Conservation (phyloP, 306 rosid species). For the Quillaja saponaria region DNA sequence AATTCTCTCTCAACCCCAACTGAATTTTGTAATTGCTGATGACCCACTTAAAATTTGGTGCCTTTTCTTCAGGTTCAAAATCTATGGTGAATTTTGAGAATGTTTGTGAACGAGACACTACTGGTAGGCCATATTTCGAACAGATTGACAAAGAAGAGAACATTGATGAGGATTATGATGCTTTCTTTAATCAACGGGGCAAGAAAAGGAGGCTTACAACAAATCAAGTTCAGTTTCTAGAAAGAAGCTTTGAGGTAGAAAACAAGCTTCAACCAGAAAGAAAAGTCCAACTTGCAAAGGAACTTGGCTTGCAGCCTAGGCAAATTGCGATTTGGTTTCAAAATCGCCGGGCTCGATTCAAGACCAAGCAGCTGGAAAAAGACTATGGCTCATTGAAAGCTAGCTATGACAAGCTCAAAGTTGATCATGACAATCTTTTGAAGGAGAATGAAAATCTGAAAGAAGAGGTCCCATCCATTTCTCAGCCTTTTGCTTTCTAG, state of each 20-base stretch:
- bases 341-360: slow-evolving; percentile 78
- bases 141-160: slow-evolving; percentile 54
- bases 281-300: slow-evolving; percentile 75
- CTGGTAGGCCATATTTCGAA: slow-evolving; percentile 51
- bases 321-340: slow-evolving; percentile 98
- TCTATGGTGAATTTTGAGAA: slow-evolving; percentile 62
- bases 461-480: slow-evolving; percentile 51
- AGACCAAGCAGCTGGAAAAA: slow-evolving; percentile 73
- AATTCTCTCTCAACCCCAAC: not conserved
- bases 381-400: slow-evolving; percentile 68
- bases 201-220: slow-evolving; percentile 78
- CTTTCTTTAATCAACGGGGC: slow-evolving; percentile 54
- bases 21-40: not conserved
- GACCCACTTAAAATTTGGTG: not conserved
- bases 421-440: slow-evolving; percentile 60
- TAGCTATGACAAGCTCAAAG: slow-evolving; percentile 56
- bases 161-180: slow-evolving; percentile 59
- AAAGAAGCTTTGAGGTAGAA: slow-evolving; percentile 66
- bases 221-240: slow-evolving; percentile 77
- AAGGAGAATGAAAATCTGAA: slow-evolving; percentile 55
- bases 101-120: slow-evolving; percentile 37
- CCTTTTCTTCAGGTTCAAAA: slow-evolving; percentile 55
- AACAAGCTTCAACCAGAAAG: slow-evolving; percentile 94
- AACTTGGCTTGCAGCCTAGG: slow-evolving; percentile 82
- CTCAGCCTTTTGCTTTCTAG: slow-evolving; percentile 32